Conservation (phyloP, 148 eudicot species). For the Amaranthus hypochondriacus region DNA sequence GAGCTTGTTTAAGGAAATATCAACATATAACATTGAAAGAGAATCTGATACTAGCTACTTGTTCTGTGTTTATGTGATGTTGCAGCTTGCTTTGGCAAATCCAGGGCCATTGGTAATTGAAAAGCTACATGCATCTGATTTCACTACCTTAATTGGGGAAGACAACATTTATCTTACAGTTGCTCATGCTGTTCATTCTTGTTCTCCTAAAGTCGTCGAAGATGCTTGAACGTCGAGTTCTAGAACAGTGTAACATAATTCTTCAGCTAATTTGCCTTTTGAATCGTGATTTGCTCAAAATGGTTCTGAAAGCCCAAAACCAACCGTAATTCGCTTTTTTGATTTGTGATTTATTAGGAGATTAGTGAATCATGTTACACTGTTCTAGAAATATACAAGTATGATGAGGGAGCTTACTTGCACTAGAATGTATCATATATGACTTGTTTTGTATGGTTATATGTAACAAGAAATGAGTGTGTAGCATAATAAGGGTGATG, state of each 20-base stretch:
- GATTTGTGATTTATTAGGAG: no score
- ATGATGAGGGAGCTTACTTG: neutral
- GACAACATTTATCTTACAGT: slow-evolving; percentile 71
- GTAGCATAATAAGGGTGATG: neutral
- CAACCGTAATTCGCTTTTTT: no score
- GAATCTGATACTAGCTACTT: no score
- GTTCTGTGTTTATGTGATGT: neutral
- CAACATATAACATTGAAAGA: no score
- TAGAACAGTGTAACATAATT: no score
- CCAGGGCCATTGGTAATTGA: slow-evolving; percentile 78
- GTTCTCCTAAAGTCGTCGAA: slow-evolving; percentile 45
- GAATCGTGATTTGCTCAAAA: no score
- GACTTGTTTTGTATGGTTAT: neutral
- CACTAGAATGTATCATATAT: neutral
- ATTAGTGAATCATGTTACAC: no score
- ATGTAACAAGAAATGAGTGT: neutral
- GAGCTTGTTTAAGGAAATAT: no score
- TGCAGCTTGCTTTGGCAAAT: slow-evolving; percentile 71
- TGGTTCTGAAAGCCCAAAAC: no score
- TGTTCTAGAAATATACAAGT: neutral
- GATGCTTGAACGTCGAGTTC: slow-evolving; percentile 27
- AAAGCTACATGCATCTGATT: slow-evolving; percentile 68
- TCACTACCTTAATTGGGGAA: slow-evolving; percentile 48
- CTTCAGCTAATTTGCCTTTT: no score
- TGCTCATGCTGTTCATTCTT: slow-evolving; percentile 65